Percentiles rank a stretch among this genome's conserved stretches.
These are phyloP conservation scores for Datura wrightii DNA, from an alignment of 257 asterid species.

Conservation along the genomic window DNA sequence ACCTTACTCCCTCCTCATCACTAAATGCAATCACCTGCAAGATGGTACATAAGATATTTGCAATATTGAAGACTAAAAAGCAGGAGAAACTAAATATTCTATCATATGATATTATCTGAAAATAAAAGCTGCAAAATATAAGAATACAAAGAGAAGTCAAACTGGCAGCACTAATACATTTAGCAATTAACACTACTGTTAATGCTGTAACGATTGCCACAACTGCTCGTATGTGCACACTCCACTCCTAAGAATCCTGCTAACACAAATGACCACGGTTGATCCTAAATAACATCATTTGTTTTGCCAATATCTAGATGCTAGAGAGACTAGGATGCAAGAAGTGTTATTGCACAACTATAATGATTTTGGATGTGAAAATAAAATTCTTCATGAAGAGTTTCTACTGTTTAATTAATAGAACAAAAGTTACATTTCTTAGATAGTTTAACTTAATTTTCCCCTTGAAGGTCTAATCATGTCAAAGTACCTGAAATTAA, in stretches of 20 bases:
- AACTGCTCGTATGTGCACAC: not conserved
- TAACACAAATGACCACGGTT: not conserved
- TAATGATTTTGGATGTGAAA: not conserved
- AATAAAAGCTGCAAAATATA: not conserved
- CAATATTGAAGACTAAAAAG: not conserved
- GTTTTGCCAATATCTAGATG: not conserved
- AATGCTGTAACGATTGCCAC: conserved; percentile 7
- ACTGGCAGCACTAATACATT: not conserved
- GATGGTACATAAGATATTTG: not conserved
- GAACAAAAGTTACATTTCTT: not conserved
- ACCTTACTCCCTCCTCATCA: conserved; percentile 99
- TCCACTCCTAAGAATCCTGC: not conserved
- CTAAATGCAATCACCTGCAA: conserved; percentile 90
- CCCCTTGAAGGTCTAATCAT: not conserved
- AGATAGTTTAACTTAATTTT: not conserved
- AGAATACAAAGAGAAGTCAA: not conserved
- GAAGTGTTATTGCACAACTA: not conserved
- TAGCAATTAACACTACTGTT: not conserved
- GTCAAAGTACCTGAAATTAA: conserved; percentile 15
- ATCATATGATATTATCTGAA: not conserved
- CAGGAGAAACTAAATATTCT: not conserved
- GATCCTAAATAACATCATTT: not conserved
- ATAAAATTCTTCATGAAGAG: not conserved
- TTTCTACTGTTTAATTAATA: not conserved
- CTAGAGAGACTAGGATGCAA: not conserved